These are phyloP conservation scores for Chenopodium quinoa DNA, from an alignment of 148 eudicot genomes.

Conservation along the genomic window DNA sequence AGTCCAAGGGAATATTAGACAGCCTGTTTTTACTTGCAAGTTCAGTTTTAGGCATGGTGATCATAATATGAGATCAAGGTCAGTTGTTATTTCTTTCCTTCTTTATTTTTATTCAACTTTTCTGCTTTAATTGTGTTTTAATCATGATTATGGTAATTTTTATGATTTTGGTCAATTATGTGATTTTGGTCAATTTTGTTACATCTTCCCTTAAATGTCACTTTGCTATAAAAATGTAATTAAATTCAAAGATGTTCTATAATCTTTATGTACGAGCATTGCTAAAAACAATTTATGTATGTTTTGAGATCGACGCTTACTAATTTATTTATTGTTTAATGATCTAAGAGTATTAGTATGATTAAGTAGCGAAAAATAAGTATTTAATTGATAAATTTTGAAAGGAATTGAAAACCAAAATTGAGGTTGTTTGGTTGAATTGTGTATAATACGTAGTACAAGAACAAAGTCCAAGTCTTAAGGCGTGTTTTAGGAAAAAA, in stretches of 20 bases:
- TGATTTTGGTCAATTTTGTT: background rate
- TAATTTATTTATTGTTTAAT: no score
- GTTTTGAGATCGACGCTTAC: no score
- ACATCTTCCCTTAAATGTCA: no score
- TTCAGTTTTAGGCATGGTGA: constrained; percentile 70
- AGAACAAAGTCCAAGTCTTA: background rate
- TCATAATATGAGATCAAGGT: constrained; percentile 57
- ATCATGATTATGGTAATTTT: no score
- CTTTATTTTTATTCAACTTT: background rate
- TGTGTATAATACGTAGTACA: background rate
- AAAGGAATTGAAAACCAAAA: background rate
- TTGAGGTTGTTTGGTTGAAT: background rate
- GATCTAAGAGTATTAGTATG: no score
- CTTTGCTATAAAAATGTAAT: no score
- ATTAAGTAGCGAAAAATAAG: background rate
- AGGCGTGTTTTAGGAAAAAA: background rate
- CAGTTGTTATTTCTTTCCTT: background rate
- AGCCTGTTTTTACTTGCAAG: constrained; percentile 89
- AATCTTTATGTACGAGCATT: no score
- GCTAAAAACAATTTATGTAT: no score
- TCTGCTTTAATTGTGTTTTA: no score
- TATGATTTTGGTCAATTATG: background rate
- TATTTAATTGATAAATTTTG: background rate
- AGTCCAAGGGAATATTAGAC: constrained; percentile 70
- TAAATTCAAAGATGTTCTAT: no score